Evolutionary conservation across 2,329 filamentous ascomycete species (phyloP).

Genomic region (Paecilomyces dactylethromorphus): DNA sequence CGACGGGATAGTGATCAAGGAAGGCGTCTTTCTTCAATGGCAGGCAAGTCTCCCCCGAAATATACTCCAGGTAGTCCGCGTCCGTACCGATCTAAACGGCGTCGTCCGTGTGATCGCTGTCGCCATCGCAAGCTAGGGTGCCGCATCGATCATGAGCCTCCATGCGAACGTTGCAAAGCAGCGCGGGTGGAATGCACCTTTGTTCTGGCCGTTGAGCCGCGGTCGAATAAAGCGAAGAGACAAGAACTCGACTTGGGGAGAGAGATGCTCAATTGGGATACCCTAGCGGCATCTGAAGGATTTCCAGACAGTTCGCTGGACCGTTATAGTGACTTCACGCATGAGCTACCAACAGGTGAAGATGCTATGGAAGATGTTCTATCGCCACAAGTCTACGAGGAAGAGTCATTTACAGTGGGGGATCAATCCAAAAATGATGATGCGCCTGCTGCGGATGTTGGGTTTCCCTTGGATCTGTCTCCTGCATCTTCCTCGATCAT

Average conservation of each 20-base stretch:
- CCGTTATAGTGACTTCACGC: neutral
- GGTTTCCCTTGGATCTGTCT: conserved; percentile 6
- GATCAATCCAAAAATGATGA: conserved; percentile 3
- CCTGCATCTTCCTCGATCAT: conserved; percentile 16
- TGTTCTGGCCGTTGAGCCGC: conserved; percentile 10
- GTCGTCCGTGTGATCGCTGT: conserved; percentile 27
- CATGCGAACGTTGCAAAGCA: conserved; percentile 19
- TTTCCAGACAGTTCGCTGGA: neutral
- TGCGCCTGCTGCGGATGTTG: conserved; percentile 11
- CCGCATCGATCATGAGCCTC: conserved; percentile 4
- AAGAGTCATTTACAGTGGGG: conserved; percentile 3
- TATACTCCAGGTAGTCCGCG: conserved; percentile 5
- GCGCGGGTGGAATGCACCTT: conserved; percentile 18
- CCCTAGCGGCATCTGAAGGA: neutral
- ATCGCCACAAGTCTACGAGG: neutral
- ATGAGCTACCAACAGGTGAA: neutral
- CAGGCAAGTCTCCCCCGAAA: neutral
- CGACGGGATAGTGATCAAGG: neutral
- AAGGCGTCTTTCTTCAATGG: neutral
- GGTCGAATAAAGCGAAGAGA: conserved; percentile 13
- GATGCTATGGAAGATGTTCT: neutral
- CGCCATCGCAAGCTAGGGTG: conserved; percentile 24
- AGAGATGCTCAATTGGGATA: conserved; percentile 5
- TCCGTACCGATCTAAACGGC: conserved; percentile 27
- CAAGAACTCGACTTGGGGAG: conserved; percentile 4